Percentiles rank a stretch among this genome's conserved stretches.
These are phyloP conservation scores for Boletales sp. DNA, from an alignment of 768 basidiomycete genomes.

Conservation along the genomic window DNA sequence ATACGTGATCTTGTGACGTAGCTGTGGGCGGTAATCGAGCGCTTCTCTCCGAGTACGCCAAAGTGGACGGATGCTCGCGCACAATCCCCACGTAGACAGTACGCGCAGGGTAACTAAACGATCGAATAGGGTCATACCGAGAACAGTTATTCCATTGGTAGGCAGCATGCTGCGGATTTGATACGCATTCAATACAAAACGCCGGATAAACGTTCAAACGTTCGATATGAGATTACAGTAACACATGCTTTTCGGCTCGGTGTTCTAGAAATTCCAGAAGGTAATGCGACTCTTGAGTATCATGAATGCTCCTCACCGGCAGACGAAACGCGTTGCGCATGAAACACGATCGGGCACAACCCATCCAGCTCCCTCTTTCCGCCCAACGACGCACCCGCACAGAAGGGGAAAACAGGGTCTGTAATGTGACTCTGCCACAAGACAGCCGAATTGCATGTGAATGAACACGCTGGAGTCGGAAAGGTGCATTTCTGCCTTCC, in stretches of 20 bases:
- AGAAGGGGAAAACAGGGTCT: slow-evolving; percentile 1
- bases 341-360: not conserved
- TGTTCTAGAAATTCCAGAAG: no score
- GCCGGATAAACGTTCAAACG: not conserved
- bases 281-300: no score
- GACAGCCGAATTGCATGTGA: no score
- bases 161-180: not conserved
- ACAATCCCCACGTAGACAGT: not conserved
- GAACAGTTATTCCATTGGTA: no score
- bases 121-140: not conserved
- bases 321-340: not conserved
- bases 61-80: not conserved
- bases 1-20: slow-evolving; percentile 24
- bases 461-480: no score
- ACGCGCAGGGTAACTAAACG: not conserved
- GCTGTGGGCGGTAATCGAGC: slow-evolving; percentile 9
- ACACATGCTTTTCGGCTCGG: not conserved
- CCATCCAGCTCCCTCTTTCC: not conserved
- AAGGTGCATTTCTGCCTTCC: no score
- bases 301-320: not conserved
- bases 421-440: slow-evolving; percentile 14
- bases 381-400: not conserved
- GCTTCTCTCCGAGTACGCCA: not conserved
- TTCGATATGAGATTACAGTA: not conserved
- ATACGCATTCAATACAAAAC: not conserved